Evolutionary conservation across 306 rosid genomes (phyloP).

Genomic region (Hippophae tibetana): DNA sequence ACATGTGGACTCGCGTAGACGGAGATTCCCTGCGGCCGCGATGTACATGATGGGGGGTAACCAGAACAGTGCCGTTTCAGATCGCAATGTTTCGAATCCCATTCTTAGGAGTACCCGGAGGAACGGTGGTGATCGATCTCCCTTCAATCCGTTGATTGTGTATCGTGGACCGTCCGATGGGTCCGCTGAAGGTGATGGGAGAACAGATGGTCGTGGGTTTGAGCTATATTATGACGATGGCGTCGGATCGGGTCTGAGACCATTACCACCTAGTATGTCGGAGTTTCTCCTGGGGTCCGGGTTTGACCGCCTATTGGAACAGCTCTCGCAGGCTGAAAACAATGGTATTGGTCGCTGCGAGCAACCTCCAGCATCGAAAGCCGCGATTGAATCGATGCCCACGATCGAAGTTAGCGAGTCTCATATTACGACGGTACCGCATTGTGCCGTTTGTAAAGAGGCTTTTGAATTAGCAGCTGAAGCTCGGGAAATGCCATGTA

Average conservation of each 20-base stretch:
- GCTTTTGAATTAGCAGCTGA: constrained; percentile 39
- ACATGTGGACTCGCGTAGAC: constrained; percentile 28
- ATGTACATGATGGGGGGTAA: constrained; percentile 59
- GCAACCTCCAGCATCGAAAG: constrained; percentile 64
- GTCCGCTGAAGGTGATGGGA: background rate
- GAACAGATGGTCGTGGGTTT: constrained; percentile 47
- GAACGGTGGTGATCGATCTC: constrained; percentile 51
- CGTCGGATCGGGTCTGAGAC: constrained; percentile 60
- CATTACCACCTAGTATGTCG: constrained; percentile 70
- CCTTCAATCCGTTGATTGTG: constrained; percentile 68
- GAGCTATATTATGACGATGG: constrained; percentile 74
- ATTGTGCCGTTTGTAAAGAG: constrained; percentile 78
- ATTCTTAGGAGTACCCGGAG: constrained; percentile 35
- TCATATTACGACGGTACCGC: constrained; percentile 37
- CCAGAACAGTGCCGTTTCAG: constrained; percentile 23
- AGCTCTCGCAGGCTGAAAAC: constrained; percentile 61
- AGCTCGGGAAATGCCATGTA: constrained; percentile 79
- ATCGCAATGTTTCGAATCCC: constrained; percentile 28
- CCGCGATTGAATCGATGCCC: constrained; percentile 67
- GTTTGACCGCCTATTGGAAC: constrained; percentile 66
- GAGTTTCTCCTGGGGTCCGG: constrained; percentile 76
- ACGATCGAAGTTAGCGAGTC: constrained; percentile 37
- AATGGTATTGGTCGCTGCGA: constrained; percentile 51
- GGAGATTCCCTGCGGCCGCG: constrained; percentile 41
- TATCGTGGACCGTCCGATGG: constrained; percentile 39